Evolutionary conservation across 164 flowering plant genomes (phyloP), one percentile per base, ranked within the genome.

Genomic region (Protea cynaroides): DNA sequence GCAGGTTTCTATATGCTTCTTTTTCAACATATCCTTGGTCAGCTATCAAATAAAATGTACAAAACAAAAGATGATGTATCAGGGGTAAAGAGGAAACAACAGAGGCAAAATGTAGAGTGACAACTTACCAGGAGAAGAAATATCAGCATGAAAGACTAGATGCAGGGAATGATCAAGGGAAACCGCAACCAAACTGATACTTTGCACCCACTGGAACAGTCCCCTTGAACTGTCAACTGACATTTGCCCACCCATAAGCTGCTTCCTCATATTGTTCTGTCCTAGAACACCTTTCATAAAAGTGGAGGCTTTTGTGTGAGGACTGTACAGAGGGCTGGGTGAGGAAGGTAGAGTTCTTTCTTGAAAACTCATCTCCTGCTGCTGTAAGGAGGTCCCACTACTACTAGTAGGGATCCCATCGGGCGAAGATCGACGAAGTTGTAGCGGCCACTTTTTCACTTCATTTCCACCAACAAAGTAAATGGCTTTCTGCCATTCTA

Each of bases 401-500:
- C 84, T 84, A 72, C 83, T 79, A 40, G 84, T 66, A 29, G 89
- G 66, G 66, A 89, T 76, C 37, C 95, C 96, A 71, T 92, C 96
- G 60, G 96, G 80, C 46, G 70, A 61, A 52, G 89, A 76, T 47
- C 84, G 80, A 1, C 97, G 82, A 24, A 95, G 81, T 72, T 95
- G 99, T 72, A 92, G 65, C 14, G 96, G 83, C 99, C 99, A 92
- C 64, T 88, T 92, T 66, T 86, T 92, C 69, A 89, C 83, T 69
- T 95, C 99, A 65, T 86, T 82, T 13, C 99, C 97, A 40, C 99
- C 93, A 69, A 85, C 81, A 25, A 86, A 70, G 78, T 83, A 86
- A 37, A 95, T 82, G 62, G 99, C 99, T 66, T 89, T 95, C 71
- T 95, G 97, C 99, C 99, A 95, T 71, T 95, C 99, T 95, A 82